These are phyloP conservation scores for Serpula lacrymans DNA, from an alignment of 768 basidiomycete genomes.

Conservation along the genomic window DNA sequence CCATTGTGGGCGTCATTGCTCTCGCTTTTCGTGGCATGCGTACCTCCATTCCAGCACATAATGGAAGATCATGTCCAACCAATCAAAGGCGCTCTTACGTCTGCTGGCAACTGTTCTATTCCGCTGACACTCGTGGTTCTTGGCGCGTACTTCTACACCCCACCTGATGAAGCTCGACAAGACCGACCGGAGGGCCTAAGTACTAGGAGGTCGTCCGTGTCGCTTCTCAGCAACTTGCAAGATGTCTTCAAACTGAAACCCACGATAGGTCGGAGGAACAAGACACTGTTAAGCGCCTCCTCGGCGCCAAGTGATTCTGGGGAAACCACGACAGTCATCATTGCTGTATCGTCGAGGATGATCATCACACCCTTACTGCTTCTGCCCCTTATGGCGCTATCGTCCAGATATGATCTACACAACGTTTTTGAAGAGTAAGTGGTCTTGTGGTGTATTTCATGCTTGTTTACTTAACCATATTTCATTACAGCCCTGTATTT, in stretches of 20 bases:
- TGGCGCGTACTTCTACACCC: slow-evolving; percentile 83
- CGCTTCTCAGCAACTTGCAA: slow-evolving; percentile 40
- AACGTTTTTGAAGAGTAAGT: slow-evolving; percentile 75
- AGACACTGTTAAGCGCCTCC: slow-evolving; percentile 2
- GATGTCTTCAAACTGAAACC: slow-evolving; percentile 38
- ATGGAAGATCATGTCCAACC: slow-evolving; percentile 63
- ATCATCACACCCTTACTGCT: slow-evolving; percentile 75
- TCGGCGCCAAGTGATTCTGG: slow-evolving; percentile 36
- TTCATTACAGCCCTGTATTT: slow-evolving; percentile 67
- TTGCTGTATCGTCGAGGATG: slow-evolving; percentile 86
- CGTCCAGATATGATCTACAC: slow-evolving; percentile 56
- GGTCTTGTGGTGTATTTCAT: slow-evolving; percentile 1
- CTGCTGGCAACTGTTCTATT: slow-evolving; percentile 75
- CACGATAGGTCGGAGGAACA: slow-evolving; percentile 1
- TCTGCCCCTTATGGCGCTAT: slow-evolving; percentile 69
- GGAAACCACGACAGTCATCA: slow-evolving; percentile 79
- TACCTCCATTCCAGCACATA: slow-evolving; percentile 68
- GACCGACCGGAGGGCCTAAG: not conserved
- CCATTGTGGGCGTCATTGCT: slow-evolving; percentile 79
- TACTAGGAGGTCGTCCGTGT: slow-evolving; percentile 24
- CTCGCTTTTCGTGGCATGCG: slow-evolving; percentile 74
- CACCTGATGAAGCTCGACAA: slow-evolving; percentile 23
- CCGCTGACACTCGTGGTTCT: slow-evolving; percentile 90
- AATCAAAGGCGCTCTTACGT: slow-evolving; percentile 62
- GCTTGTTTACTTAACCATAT: slow-evolving; percentile 8